A percentile compares a stretch with the other conserved stretches of the same genome.
phyloP scores from a whole-genome alignment of 495 filamentous ascomycete species.

The Penicillium steckii region DNA sequence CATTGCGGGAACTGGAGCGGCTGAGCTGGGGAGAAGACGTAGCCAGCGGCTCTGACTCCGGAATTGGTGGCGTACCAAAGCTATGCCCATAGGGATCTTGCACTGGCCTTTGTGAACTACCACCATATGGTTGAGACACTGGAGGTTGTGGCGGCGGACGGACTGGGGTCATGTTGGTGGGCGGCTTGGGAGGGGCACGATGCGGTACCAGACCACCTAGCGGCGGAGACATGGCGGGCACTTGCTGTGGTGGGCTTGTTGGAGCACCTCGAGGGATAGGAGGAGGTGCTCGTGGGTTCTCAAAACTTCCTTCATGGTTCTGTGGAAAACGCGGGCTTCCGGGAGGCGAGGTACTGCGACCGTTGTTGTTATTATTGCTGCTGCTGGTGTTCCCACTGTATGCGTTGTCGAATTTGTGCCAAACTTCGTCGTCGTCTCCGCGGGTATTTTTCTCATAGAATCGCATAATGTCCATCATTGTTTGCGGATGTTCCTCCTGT shows the following conservation, averaged over 20 bases:
- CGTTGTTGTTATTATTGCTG: constrained; percentile 32
- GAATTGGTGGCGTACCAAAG: constrained; percentile 35
- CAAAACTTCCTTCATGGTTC: constrained; percentile 90
- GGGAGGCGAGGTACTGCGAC: constrained; percentile 64
- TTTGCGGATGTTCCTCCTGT: constrained; percentile 91
- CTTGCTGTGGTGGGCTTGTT: constrained; percentile 9
- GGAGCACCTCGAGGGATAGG: constrained; percentile 69
- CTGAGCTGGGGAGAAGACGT: constrained; percentile 43
- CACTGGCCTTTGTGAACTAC: constrained; percentile 15
- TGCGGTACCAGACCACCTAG: constrained; percentile 40
- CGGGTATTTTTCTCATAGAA: constrained; percentile 95
- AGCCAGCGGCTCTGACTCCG: constrained; percentile 58
- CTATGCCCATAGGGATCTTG: constrained; percentile 26
- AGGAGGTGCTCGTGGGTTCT: constrained; percentile 91
- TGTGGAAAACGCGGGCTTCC: constrained; percentile 90
- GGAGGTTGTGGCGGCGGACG: constrained; percentile 55
- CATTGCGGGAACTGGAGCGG: constrained; percentile 44
- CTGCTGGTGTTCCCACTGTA: constrained; percentile 51
- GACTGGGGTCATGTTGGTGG: constrained; percentile 35
- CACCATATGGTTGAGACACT: constrained; percentile 23
- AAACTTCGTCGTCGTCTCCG: constrained; percentile 80
- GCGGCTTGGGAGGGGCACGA: constrained; percentile 45
- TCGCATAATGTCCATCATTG: constrained; percentile 88
- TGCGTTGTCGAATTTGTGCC: constrained; percentile 94
- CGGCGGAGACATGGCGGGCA: constrained; percentile 30